These are phyloP conservation scores for Phytophthora sp. DNA, from an alignment of 352 stramenopile genomes.

Conservation along the genomic window DNA sequence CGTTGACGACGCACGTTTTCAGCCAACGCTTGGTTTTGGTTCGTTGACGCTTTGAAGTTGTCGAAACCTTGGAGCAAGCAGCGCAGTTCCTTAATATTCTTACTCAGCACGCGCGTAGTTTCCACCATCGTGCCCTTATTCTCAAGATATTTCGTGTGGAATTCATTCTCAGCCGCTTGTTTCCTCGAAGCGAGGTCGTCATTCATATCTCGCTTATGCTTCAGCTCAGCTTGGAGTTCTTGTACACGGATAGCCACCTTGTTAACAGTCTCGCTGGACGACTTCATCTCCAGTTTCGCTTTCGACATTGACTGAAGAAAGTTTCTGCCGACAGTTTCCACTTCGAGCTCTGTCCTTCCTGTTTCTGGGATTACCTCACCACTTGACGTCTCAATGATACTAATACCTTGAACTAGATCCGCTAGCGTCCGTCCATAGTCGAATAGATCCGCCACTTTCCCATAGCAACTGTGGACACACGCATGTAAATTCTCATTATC, in stretches of 20 bases:
- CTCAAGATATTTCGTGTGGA: slow-evolving; percentile 23
- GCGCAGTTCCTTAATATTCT: slow-evolving; percentile 34
- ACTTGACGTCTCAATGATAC: slow-evolving; percentile 54
- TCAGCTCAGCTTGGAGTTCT: slow-evolving; percentile 34
- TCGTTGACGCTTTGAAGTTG: slow-evolving; percentile 43
- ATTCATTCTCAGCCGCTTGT: slow-evolving; percentile 3
- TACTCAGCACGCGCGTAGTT: slow-evolving; percentile 16
- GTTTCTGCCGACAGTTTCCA: slow-evolving; percentile 45
- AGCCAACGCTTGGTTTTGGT: slow-evolving; percentile 13
- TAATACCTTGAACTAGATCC: slow-evolving; percentile 62
- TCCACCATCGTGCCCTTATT: slow-evolving; percentile 27
- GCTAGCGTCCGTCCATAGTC: slow-evolving; percentile 44
- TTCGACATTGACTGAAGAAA: slow-evolving; percentile 37
- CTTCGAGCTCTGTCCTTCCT: slow-evolving; percentile 43
- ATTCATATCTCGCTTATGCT: slow-evolving; percentile 11
- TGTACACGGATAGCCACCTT: slow-evolving; percentile 9
- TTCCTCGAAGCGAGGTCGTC: slow-evolving; percentile 23
- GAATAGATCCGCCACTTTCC: slow-evolving; percentile 42
- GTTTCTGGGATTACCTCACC: slow-evolving; percentile 18
- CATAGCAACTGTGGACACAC: slow-evolving; percentile 46
- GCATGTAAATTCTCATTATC: slow-evolving; percentile 35
- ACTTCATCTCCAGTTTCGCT: slow-evolving; percentile 16
- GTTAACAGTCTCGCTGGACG: slow-evolving; percentile 12
- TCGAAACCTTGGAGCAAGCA: slow-evolving; percentile 49
- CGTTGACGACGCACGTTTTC: not conserved